Conservation (phyloP, 2,329 filamentous ascomycete species). For the Aspergillus sp. region DNA sequence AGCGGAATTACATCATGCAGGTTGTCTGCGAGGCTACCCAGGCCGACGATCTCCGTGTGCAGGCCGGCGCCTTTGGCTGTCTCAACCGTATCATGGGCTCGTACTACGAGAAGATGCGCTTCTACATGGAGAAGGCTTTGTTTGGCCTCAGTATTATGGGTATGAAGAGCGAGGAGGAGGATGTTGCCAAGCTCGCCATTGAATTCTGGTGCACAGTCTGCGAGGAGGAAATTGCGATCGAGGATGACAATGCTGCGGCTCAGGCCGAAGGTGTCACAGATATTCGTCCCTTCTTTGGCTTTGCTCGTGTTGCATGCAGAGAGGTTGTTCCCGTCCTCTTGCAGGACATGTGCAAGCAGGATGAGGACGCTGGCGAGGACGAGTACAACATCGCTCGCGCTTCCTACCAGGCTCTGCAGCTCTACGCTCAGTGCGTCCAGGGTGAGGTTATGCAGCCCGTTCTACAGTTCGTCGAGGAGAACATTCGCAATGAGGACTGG, state of each 20-base stretch:
- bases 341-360: conserved; percentile 85
- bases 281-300: conserved; percentile 90
- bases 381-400: conserved; percentile 96
- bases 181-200: conserved; percentile 94
- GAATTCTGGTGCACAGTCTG: conserved; percentile 99
- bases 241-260: conserved; percentile 87
- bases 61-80: conserved; percentile 93
- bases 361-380: conserved; percentile 92
- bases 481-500: conserved; percentile 89
- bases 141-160: conserved; percentile 96
- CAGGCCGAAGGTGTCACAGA: conserved; percentile 69
- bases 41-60: conserved; percentile 80
- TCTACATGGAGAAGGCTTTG: conserved; percentile 99
- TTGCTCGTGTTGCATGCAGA: conserved; percentile 81
- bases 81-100: conserved; percentile 97
- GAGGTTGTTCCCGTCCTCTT: conserved; percentile 93
- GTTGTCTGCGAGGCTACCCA: conserved; percentile 98
- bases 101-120: conserved; percentile 99
- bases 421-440: conserved; percentile 89
- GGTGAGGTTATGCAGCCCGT: conserved; percentile 78
- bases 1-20: conserved; percentile 99
- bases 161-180: conserved; percentile 97
- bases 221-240: conserved; percentile 95
- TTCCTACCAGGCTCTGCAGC: conserved; percentile 90
- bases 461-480: conserved; percentile 81